A percentile compares a stretch with the other conserved stretches of the same genome.
These are phyloP conservation scores for Coemansia sp. DNA, from an alignment of 192 early-diverging fungal genomes.

Conservation along the genomic window DNA sequence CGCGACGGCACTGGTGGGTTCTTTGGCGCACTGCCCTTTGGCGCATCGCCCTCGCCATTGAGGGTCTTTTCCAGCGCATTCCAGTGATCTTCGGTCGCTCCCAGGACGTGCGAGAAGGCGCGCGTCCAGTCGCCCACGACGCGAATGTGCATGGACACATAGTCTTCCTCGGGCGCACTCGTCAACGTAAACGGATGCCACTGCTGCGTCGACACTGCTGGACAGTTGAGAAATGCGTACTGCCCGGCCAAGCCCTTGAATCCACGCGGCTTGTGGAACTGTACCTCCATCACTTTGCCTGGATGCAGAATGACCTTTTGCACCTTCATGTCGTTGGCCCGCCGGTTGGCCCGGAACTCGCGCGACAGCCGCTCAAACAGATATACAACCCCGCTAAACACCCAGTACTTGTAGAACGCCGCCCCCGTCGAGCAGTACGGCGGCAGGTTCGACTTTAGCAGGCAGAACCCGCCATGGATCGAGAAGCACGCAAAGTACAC, in stretches of 20 bases:
- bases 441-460: slow-evolving; percentile 61
- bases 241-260: slow-evolving; percentile 62
- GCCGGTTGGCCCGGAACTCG: slow-evolving; percentile 60
- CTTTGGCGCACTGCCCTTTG: slow-evolving; percentile 1
- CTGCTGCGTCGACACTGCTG: slow-evolving; percentile 63
- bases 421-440: slow-evolving; percentile 67
- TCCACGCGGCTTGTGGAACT: slow-evolving; percentile 61
- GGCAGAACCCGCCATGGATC: slow-evolving; percentile 80
- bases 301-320: slow-evolving; percentile 81
- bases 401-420: slow-evolving; percentile 77
- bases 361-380: slow-evolving; percentile 66
- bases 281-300: slow-evolving; percentile 74
- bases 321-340: slow-evolving; percentile 55
- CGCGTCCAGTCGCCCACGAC: slow-evolving; percentile 73
- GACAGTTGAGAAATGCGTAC: slow-evolving; percentile 74
- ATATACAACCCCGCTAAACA: slow-evolving; percentile 60
- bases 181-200: slow-evolving; percentile 86
- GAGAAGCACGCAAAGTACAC: slow-evolving; percentile 75
- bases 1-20: slow-evolving; percentile 18
- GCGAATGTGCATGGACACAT: slow-evolving; percentile 69
- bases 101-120: slow-evolving; percentile 61
- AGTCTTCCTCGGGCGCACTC: slow-evolving; percentile 72
- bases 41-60: slow-evolving; percentile 5
- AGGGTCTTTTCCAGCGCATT: slow-evolving; percentile 42
- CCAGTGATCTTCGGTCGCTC: slow-evolving; percentile 57